Evolutionary conservation across 495 filamentous ascomycete species (phyloP), one percentile per base, ranked within the genome.

Genomic region (Clavariopsis aquatica): DNA sequence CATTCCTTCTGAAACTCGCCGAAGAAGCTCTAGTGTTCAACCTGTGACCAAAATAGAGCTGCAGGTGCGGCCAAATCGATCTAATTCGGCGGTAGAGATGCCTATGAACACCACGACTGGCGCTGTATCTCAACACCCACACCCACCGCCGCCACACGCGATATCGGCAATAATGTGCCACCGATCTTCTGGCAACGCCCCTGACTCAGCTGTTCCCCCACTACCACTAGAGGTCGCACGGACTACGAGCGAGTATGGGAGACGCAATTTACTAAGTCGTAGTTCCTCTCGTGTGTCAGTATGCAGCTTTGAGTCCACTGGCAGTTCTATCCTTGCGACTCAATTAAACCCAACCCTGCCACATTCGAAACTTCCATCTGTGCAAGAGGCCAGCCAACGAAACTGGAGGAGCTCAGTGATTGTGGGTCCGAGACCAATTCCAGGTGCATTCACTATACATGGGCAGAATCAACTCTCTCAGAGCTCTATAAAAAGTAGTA

Each of bases 261-360:
- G 41, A 34, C 57, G 54, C n/a, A 57, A 49, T 56, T 29, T 65
- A 15, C 55, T 65, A 1, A 57, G 43, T 27, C 55, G 57, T 1
- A 69, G 56, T 46, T 59, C 68, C n/a, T 66, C 68, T 12, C 56
- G 51, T 1, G 7, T 55, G 19, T 70, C 68, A 0, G 38, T 67
- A 8, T 70, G 58, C 0, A 67, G 68, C 34, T 46, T 41, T 64
- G 68, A 70, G 24, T 70, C 68, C 0, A 56, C 45, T 27, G 36
- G 56, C 17, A 70, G 68, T 31, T 66, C 63, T 29, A 64, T 70
- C 34, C 60, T 70, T 7, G 56, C 49, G 2, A 67, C 54, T 31
- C 63, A 64, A 17, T 57, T 53, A 9, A 70, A 59, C 51, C 68
- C 68, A 7, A 38, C 57, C 20, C 23, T 52, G 22, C 58, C 54